Conservation (phyloP, 176 grass and related monocot species). For the Cocos nucifera region DNA sequence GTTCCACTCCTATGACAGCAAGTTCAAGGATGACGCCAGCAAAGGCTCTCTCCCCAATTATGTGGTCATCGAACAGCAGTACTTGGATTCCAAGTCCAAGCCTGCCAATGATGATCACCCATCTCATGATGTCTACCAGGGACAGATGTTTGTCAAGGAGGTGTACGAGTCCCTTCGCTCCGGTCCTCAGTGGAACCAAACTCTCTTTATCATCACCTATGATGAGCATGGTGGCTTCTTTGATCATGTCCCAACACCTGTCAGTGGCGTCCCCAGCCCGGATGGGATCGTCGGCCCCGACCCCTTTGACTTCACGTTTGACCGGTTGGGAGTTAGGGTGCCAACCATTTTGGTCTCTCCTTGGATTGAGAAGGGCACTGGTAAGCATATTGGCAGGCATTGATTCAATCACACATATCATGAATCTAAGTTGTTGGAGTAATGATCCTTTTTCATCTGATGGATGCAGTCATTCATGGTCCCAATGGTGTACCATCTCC, state of each 20-base stretch:
- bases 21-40: conserved; percentile 42
- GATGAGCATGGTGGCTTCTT: conserved; percentile 95
- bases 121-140: conserved; percentile 88
- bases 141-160: conserved; percentile 78
- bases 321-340: conserved; percentile 64
- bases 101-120: conserved; percentile 92
- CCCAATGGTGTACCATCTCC: conserved; percentile 54
- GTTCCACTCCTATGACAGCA: conserved; percentile 39
- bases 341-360: conserved; percentile 77
- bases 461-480: conserved; percentile 57
- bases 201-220: conserved; percentile 71
- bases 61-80: conserved; percentile 79
- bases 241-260: conserved; percentile 78
- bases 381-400: conserved; percentile 3
- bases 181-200: conserved; percentile 83
- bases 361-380: conserved; percentile 79
- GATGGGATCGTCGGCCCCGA: conserved; percentile 67
- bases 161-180: conserved; percentile 73
- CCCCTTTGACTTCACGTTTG: conserved; percentile 76
- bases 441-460: not conserved
- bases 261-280: conserved; percentile 55
- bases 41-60: conserved; percentile 69
- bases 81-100: conserved; percentile 46
- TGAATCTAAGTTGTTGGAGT: not conserved
- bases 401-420: not conserved